Base-by-base conservation (phyloP, 2,329 filamentous ascomycete genomes). In the Herpomyces periplanetae region DNA sequence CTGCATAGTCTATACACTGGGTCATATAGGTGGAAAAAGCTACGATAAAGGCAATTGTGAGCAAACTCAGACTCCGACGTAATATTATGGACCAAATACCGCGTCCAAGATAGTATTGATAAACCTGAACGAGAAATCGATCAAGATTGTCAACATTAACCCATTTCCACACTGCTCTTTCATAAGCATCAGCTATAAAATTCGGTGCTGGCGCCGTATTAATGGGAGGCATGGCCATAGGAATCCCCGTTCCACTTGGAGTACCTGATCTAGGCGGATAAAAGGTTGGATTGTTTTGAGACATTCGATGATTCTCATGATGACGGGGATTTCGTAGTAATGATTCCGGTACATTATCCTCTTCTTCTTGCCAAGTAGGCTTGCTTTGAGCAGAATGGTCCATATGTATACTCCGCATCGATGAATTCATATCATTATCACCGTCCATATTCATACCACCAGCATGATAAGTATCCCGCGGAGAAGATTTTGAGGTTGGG, bases 141-240 rank as follows among this genome's bases (percentile, higher is more conserved):
- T 88, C 73, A 20, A 88, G 44, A 31, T 85, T 80, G 14, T 65
- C 56, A 22, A 80, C 66, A 31, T 87, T 87, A 21, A 66, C 66
- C 65, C 73, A 88, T 38, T 66, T 53, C 61, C 69, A 88, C 43
- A 85, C 54, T 3, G 73, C 71, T 35, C 60, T 63, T 32, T 75
- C 63, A 35, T 57, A 57, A 1, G 56, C 51, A 29, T 54, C n/a
- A n/a, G n/a, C 50, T 11, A 46, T 41, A 20, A 41, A 34, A 8
- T 36, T 34, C 16, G 44, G 26, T 11, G 32, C 35, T 1, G 35
- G 28, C 5, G 23, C 13, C 11, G 35, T 29, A 19, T 17, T 9
- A 5, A 21, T 14, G 16, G 10, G 9, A 4, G 20, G 13, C 5
- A 13, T 18, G 3, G 13, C 19, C 3, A 12, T 17, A 15, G 17